phyloP scores from a whole-genome alignment of 352 stramenopile species.

The Phytopythium helicoides region DNA sequence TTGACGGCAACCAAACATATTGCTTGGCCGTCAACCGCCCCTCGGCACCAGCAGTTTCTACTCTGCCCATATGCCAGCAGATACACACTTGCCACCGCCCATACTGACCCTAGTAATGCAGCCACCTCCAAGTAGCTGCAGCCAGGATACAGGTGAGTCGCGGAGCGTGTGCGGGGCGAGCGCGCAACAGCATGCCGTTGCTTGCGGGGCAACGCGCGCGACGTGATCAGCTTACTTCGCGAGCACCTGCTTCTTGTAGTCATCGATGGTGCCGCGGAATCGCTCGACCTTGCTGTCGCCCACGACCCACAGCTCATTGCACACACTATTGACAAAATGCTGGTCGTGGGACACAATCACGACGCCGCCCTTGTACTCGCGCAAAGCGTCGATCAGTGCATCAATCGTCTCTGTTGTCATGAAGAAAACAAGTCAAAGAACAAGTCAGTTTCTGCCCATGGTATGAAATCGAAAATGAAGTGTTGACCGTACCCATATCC shows the following conservation, averaged over 20 bases:
- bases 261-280: conserved; percentile 75
- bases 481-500: conserved; percentile 84
- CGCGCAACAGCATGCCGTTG: not conserved
- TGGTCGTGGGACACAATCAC: conserved; percentile 98
- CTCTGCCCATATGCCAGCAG: too few species aligned
- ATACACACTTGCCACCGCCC: too few species aligned
- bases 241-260: conserved; percentile 83
- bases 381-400: conserved; percentile 94
- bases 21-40: too few species aligned
- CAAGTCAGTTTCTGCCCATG: not conserved
- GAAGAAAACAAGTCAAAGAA: conserved; percentile 3
- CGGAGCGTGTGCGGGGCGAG: not conserved
- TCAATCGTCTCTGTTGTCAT: conserved; percentile 75
- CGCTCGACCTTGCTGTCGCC: conserved; percentile 70
- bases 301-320: conserved; percentile 92
- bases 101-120: too few species aligned
- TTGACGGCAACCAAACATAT: too few species aligned
- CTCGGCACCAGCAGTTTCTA: too few species aligned
- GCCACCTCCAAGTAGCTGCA: too few species aligned
- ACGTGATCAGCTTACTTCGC: conserved; percentile 25
- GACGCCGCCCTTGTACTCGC: conserved; percentile 95
- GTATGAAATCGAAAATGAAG: not conserved
- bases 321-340: conserved; percentile 97
- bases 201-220: not conserved
- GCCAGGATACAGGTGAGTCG: not conserved